Base-by-base conservation (phyloP, 345 rosid genomes). In the Murraya koenigii region DNA sequence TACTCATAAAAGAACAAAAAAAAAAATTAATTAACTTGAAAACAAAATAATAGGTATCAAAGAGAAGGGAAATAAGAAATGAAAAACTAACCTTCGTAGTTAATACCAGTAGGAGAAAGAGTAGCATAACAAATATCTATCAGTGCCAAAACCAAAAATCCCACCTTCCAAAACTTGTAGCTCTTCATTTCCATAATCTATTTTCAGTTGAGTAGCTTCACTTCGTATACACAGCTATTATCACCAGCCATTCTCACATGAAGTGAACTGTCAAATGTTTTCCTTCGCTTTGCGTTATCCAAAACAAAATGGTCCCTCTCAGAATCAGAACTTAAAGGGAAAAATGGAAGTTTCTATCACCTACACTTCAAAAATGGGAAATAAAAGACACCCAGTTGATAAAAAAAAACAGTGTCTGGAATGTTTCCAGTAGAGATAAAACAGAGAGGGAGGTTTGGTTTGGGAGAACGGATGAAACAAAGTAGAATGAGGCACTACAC, bases 21-120 rank as follows among this genome's bases (percentile, higher is more conserved):
- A 32, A 59, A 3, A 20, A 30, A 30, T n/a, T n/a, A 6, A 38
- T 32, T 26, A 64, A 44, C 32, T 64, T 41, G 4, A 3, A 35
- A 25, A 47, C 15, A 19, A 8, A 32, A 35, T 11, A 14, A 1
- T 20, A 8, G 17, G 10, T 7, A 19, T 30, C 30, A 6, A 25
- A 17, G 61, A 68, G 30, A n/a, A 14, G 39, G 61, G 26, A 17
- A 66, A 3, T 8, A 56, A 54, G n/a, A n/a, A 49, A 23, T 49
- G 22, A 74, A 56, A 79, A 74, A 82, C 92, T 74, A 22, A 97
- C 98, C 99, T 91, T 97, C 99, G 84, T 90, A 97, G 93, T 97
- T 97, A 3, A 97, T 88, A 71, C 99, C 99, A 79, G 90, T 68
- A 39, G 98, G 97, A 79, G 99, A 97, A 81, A 97, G 99, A 66